Evolutionary conservation across 805 yeast species (phyloP), one percentile per base, ranked within the genome.

Genomic region (Kuraishia hungarica): DNA sequence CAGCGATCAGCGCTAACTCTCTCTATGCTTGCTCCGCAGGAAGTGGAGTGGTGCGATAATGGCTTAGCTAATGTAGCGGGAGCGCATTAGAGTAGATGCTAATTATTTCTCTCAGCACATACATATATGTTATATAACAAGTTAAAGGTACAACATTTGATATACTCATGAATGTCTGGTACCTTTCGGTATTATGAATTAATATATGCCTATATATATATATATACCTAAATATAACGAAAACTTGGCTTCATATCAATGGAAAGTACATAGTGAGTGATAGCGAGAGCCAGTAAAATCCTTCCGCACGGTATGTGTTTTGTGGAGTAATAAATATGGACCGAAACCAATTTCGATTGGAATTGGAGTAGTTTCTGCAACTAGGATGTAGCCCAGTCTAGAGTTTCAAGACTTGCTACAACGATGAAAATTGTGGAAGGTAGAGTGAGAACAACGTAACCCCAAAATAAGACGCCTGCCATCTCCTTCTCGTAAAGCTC

Each of bases 401-500:
- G 68, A 24, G 78, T 81, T 62, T 78, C 81, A 62, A 87, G 78
- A 49, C 89, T 81, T 7, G 83, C 76, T 23, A 85, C 87, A 28
- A 87, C 93, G 55, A 86, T 83, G 48, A 79, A 69, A 39, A 87
- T 87, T 28, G 93, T 86, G 2, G 87, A 83, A 0, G 96, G 96
- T 54, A 87, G 73, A 17, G 92, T 86, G 60, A 87, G 69, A 1
- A 87, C 77, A 19, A 82, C 93, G 61, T 87, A 87, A 4, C 94
- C 93, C 87, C 92, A 87, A 60, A 87, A 87, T 59, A 87, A 72
- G 19, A 87, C 87, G 28, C 89, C 89, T 0, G 89, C 85, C 93
- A 87, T 87, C 67, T 87, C 96, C 63, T 80, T 83, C 65, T 87
- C 92, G 67, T 80, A 87, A 51, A 87, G 74, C 60, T 82, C 85